A percentile compares a stretch with the other conserved stretches of the same genome.
Evolutionary conservation across 2,329 filamentous ascomycete genomes (phyloP).

Genomic region (Exophiala dermatitidis): DNA sequence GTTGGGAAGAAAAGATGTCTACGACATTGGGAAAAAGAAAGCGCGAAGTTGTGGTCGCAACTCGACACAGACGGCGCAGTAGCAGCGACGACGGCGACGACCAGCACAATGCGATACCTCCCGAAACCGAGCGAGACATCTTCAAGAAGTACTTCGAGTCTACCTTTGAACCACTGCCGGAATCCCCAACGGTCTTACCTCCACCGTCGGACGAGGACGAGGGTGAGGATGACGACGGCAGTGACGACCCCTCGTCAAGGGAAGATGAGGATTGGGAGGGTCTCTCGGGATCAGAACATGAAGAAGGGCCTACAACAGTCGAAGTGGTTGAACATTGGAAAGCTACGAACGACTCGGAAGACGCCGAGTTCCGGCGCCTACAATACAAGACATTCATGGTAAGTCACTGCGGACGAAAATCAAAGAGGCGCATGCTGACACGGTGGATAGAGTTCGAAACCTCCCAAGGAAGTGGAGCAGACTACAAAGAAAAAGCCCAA

Average conservation of each 20-base stretch:
- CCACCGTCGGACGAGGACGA: slow-evolving; percentile 17
- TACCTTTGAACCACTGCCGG: slow-evolving; percentile 66
- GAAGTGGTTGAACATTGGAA: slow-evolving; percentile 45
- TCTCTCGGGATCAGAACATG: slow-evolving; percentile 48
- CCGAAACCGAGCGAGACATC: slow-evolving; percentile 60
- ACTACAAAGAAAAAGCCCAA: slow-evolving; percentile 1
- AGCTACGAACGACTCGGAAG: slow-evolving; percentile 36
- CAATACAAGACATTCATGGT: slow-evolving; percentile 77
- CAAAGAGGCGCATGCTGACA: neutral
- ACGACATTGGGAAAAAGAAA: slow-evolving; percentile 45
- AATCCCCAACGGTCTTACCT: slow-evolving; percentile 15
- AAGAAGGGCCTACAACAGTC: slow-evolving; percentile 34
- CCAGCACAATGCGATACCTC: slow-evolving; percentile 14
- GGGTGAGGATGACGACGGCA: slow-evolving; percentile 30
- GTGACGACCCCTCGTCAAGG: neutral
- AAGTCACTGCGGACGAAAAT: slow-evolving; percentile 18
- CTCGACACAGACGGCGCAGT: slow-evolving; percentile 20
- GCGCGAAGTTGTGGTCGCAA: slow-evolving; percentile 34
- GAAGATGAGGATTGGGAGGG: slow-evolving; percentile 52
- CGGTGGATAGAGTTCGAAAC: slow-evolving; percentile 12
- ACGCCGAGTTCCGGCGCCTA: slow-evolving; percentile 52
- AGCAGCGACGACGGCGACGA: slow-evolving; percentile 16
- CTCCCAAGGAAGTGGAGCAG: slow-evolving; percentile 15
- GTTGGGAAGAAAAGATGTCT: neutral
- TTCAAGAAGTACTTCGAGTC: slow-evolving; percentile 83